Evolutionary conservation across 1,284 basidiomycete species (phyloP).

Genomic region (Ganoderma sinense): DNA sequence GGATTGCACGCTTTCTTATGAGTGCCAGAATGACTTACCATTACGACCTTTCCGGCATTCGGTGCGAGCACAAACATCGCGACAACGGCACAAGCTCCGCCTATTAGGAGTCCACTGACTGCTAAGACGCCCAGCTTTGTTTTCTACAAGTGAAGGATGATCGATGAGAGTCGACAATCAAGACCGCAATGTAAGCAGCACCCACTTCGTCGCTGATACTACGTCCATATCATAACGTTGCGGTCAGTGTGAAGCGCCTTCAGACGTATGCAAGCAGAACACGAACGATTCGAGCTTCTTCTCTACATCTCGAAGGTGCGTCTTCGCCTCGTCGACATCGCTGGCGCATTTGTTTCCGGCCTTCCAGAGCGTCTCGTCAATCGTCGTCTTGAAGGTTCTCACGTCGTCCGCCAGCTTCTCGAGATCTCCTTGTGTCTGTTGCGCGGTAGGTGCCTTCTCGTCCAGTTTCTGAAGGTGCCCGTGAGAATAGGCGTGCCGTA

Average conservation of each 20-base stretch:
- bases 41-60: neutral
- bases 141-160: neutral
- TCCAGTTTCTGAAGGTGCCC: conserved; percentile 5
- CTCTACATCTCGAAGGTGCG: neutral
- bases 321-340: neutral
- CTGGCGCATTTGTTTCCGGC: conserved; percentile 7
- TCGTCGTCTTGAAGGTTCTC: neutral
- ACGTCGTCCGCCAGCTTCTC: conserved; percentile 11
- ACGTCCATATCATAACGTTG: neutral
- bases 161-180: neutral
- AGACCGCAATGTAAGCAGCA: neutral
- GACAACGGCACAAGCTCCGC: neutral
- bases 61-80: conserved; percentile 1
- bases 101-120: neutral
- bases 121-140: neutral
- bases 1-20: neutral
- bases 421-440: conserved; percentile 8
- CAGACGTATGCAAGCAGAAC: neutral
- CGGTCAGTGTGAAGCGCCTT: neutral
- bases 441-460: conserved; percentile 4
- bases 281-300: conserved; percentile 10
- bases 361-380: conserved; percentile 10
- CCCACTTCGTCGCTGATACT: neutral
- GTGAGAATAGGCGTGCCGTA: neutral
- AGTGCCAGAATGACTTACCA: neutral